Percentiles rank a stretch among this genome's conserved stretches.
phyloP scores from a whole-genome alignment of 2,329 filamentous ascomycete species.

The Bertia moriformis region DNA sequence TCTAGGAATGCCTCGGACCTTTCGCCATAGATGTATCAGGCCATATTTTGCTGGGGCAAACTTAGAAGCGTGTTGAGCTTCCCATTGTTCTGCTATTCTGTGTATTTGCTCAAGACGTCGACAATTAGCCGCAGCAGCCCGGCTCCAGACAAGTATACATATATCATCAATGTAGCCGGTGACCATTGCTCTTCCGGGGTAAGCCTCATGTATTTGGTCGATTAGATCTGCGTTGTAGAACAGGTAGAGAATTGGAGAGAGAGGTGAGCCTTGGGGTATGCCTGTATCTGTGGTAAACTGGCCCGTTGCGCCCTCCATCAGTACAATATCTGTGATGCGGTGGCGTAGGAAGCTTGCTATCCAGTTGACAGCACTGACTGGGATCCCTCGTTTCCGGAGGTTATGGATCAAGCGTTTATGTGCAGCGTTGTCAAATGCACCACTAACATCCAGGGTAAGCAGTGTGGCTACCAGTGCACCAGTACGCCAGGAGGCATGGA shows the following conservation, averaged over 20 bases:
- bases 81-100: neutral
- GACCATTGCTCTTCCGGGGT: slow-evolving; percentile 5
- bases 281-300: slow-evolving; percentile 5
- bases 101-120: neutral
- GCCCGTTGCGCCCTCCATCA: slow-evolving; percentile 5
- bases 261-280: slow-evolving; percentile 9
- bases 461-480: slow-evolving; percentile 1
- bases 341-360: slow-evolving; percentile 7
- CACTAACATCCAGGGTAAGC: slow-evolving; percentile 1
- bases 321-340: slow-evolving; percentile 4
- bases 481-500: neutral
- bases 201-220: slow-evolving; percentile 5
- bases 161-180: slow-evolving; percentile 5
- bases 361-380: slow-evolving; percentile 7
- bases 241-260: slow-evolving; percentile 12
- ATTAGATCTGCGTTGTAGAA: slow-evolving; percentile 12
- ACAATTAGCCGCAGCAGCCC: neutral
- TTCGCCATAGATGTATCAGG: neutral
- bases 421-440: slow-evolving; percentile 6
- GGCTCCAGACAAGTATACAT: neutral
- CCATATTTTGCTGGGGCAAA: neutral
- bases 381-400: slow-evolving; percentile 5
- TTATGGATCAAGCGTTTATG: slow-evolving; percentile 7
- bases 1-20: no score
- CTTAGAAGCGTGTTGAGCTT: neutral